These are phyloP conservation scores for Stromatinia cepivora DNA, from an alignment of 2,329 filamentous ascomycete genomes.

Conservation along the genomic window DNA sequence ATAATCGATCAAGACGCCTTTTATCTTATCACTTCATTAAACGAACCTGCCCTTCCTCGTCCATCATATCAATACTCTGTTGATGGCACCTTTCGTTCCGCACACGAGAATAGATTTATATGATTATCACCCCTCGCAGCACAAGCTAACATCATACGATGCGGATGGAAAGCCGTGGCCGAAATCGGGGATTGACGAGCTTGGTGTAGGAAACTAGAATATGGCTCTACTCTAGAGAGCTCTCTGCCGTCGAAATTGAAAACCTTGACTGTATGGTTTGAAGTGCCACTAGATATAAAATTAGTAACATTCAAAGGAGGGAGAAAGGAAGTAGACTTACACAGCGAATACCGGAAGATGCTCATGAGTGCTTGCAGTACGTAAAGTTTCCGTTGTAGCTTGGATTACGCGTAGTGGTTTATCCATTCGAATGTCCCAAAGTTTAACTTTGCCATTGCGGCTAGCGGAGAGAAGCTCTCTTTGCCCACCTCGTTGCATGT, in stretches of 20 bases:
- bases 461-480: constrained; percentile 88
- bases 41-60: neutral
- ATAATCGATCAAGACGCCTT: constrained; percentile 19
- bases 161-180: constrained; percentile 90
- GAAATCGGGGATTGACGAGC: constrained; percentile 81
- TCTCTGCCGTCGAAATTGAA: constrained; percentile 84
- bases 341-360: constrained; percentile 94
- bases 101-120: constrained; percentile 82
- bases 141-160: constrained; percentile 86
- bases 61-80: constrained; percentile 15
- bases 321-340: constrained; percentile 55
- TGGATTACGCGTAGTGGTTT: constrained; percentile 71
- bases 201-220: constrained; percentile 82
- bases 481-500: constrained; percentile 94
- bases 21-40: constrained; percentile 4
- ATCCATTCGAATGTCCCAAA: constrained; percentile 95
- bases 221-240: constrained; percentile 83
- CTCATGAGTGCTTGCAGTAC: constrained; percentile 90
- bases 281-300: constrained; percentile 68
- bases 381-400: constrained; percentile 73
- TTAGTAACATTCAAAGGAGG: constrained; percentile 2
- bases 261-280: constrained; percentile 82
- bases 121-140: constrained; percentile 85
- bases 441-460: constrained; percentile 86
- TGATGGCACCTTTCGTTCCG: constrained; percentile 42